A percentile compares a stretch with the other conserved stretches of the same genome.
Conservation (phyloP, 2,329 filamentous ascomycete genomes). For the Aureobasidium sp. region DNA sequence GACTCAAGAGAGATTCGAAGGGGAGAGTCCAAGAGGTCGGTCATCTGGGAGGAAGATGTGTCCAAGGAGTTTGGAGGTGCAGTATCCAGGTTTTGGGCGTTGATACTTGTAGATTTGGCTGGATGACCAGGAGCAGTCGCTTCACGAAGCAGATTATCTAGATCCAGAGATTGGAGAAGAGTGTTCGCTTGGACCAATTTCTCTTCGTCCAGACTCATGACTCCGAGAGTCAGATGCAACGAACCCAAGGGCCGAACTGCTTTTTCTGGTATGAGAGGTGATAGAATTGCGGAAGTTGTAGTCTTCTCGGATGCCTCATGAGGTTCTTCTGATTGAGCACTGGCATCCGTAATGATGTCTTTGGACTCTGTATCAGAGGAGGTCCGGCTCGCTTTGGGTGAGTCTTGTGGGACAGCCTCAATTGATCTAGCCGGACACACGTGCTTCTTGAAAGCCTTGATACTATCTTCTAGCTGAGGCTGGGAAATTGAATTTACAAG, state of each 20-base stretch:
- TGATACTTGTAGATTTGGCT: background rate
- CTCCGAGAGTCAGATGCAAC: constrained; percentile 78
- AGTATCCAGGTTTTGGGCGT: background rate
- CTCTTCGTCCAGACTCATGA: constrained; percentile 63
- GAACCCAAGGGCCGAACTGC: constrained; percentile 73
- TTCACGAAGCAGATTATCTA: constrained; percentile 20
- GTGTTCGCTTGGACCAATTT: constrained; percentile 43
- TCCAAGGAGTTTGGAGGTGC: background rate
- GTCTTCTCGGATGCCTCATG: background rate
- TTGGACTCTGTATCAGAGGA: background rate
- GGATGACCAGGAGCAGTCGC: background rate
- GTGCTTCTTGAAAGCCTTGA: constrained; percentile 9
- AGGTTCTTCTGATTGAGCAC: background rate
- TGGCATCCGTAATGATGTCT: background rate
- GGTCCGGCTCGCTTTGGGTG: background rate
- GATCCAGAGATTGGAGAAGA: constrained; percentile 28
- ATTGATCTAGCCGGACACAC: background rate
- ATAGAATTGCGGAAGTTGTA: constrained; percentile 15
- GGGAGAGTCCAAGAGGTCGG: constrained; percentile 18
- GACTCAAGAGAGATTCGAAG: constrained; percentile 37
- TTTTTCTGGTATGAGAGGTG: constrained; percentile 49
- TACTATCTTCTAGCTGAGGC: constrained; percentile 52
- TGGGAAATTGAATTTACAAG: constrained; percentile 57
- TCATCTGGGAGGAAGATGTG: background rate
- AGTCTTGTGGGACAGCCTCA: background rate